Base-by-base conservation (phyloP, 257 asterid genomes). In the Mitragyna speciosa region DNA sequence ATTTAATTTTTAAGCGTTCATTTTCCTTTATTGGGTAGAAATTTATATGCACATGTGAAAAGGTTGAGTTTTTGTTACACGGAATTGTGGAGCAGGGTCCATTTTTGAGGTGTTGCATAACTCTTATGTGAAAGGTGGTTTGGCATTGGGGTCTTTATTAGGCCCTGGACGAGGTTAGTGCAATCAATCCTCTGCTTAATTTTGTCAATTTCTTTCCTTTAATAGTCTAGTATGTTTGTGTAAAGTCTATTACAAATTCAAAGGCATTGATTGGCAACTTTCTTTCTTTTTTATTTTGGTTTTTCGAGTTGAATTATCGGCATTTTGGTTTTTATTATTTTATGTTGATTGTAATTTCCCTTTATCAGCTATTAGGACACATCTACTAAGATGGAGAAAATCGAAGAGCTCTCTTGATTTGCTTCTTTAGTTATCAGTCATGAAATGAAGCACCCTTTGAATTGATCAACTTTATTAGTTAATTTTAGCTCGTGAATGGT, bases 131-230 rank as follows among this genome's bases (percentile, higher is more conserved):
- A 95, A 93, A 86, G 97, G 93, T 76, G 97, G 94, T 79, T 85
- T 95, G 85, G 97, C 99, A 36, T 79, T 93, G 87, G 98, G 93
- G 82, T 89, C 99, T 75, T 86, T 95, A 67, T 79, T 95, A 87
- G 98, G 99, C 74, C 99, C 99, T 72, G 99, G 98, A 84, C 89
- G 98, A 92, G 99, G 99, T 93, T 88, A 80, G 95, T 79, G 33
- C 7, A 19, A 58, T 56, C 33, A 72, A 45, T 26, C 81, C 71
- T 54, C 49, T 63, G 31, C 2, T 67, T 47, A 19, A 75, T 58
- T 24, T 36, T 54, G 70, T n/a, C 20, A 72, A 48, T 72, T 41
- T 8, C 41, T 36, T 36, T 36, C 41, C 41, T 4, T 36, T 36
- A 1, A 36, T 36, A 36, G 41, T 36, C 4, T 36, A 36, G 41